A percentile compares a stretch with the other conserved stretches of the same genome.
Conservation (phyloP, 2,329 filamentous ascomycete species). For the Diaporthe humulicola region DNA sequence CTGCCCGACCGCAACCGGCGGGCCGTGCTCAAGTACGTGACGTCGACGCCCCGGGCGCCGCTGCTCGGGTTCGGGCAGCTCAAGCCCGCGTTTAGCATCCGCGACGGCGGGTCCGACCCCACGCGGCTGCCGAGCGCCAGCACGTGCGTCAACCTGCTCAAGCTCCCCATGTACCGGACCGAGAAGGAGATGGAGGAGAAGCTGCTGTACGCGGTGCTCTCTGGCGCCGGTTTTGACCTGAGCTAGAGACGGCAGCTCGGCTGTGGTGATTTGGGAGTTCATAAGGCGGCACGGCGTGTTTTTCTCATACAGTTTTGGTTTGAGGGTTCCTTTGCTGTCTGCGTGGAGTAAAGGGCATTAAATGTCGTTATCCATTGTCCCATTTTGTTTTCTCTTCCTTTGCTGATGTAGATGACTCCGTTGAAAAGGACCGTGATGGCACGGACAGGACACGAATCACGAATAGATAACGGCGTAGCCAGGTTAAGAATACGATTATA, state of each 20-base stretch:
- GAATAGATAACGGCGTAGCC: neutral
- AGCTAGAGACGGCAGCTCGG: constrained; percentile 57
- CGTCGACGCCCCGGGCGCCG: constrained; percentile 90
- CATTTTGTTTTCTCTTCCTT: neutral
- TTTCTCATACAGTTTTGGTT: neutral
- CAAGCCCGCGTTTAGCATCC: constrained; percentile 88
- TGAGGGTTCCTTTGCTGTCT: neutral
- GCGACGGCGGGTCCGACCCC: constrained; percentile 84
- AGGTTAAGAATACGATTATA: neutral
- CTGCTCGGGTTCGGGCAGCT: constrained; percentile 90
- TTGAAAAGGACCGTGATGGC: neutral
- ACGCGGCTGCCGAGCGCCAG: constrained; percentile 89
- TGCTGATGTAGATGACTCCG: neutral
- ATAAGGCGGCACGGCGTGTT: no score
- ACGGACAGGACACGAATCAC: constrained; percentile 5
- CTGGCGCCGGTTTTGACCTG: constrained; percentile 92
- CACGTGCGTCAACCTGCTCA: constrained; percentile 95
- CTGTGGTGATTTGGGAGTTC: neutral
- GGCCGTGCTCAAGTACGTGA: constrained; percentile 95
- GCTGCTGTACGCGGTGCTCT: constrained; percentile 88
- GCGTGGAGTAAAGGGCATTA: constrained; percentile 4
- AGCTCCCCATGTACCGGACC: constrained; percentile 85
- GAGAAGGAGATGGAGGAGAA: constrained; percentile 79
- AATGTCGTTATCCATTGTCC: neutral
- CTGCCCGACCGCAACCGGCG: constrained; percentile 83